Percentiles rank a stretch among this genome's conserved stretches.
These are phyloP conservation scores for Aegilops bicornis DNA, from an alignment of 176 grass and related monocot genomes.

Conservation along the genomic window DNA sequence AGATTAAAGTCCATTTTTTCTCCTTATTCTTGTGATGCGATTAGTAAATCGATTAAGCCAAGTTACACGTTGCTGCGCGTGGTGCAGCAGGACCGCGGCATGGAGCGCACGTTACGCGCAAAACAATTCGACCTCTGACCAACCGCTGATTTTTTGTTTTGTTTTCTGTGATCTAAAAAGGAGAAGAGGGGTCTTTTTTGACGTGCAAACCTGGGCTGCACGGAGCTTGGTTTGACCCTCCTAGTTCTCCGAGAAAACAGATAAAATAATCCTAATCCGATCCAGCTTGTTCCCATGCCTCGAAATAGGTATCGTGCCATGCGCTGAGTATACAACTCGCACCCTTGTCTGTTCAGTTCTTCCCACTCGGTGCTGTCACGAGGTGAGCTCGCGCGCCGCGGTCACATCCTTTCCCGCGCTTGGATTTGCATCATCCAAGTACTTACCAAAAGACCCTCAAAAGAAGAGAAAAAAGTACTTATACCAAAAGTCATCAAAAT, in stretches of 20 bases:
- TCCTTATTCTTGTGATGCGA: background rate
- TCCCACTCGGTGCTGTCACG: too few species aligned
- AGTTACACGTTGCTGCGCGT: background rate
- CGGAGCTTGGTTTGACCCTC: background rate
- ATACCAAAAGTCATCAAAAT: too few species aligned
- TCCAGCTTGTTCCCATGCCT: constrained; percentile 10
- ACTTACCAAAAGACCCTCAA: too few species aligned
- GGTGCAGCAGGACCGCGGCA: background rate
- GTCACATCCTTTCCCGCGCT: background rate
- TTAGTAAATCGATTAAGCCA: background rate
- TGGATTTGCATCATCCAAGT: background rate
- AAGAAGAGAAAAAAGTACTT: too few species aligned
- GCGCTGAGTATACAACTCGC: background rate
- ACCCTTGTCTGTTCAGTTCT: background rate
- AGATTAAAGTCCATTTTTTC: background rate
- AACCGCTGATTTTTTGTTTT: background rate
- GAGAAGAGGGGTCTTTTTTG: too few species aligned
- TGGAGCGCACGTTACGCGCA: constrained; percentile 17
- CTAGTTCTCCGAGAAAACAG: background rate
- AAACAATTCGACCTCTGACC: background rate
- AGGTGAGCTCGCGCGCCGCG: background rate
- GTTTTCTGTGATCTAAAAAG: background rate
- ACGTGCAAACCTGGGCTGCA: background rate
- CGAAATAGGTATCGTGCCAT: background rate
- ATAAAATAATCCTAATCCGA: background rate